Base-by-base conservation (phyloP, 179 eudicot species). In the Gypsophila paniculata region DNA sequence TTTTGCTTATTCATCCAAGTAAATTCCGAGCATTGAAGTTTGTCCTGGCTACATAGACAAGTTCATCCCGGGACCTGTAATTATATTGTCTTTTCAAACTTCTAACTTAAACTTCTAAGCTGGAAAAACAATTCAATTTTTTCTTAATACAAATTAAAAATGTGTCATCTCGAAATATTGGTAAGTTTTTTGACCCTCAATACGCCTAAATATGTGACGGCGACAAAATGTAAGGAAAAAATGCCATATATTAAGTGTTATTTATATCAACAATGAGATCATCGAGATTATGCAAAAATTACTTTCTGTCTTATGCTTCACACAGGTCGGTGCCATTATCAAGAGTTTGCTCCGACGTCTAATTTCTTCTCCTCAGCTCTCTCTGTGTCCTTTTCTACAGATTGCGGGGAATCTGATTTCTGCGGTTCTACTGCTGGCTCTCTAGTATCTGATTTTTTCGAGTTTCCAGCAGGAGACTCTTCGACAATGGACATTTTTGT, bases 351-450 rank as follows among this genome's bases (percentile, higher is more conserved):
- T 29, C 34, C 34, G 34, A 4, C 34, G 34, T 29, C 34, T 29
- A 29, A 29, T 29, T 29, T 29, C 34, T 29, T 29, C 34, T 29
- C 34, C 34, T 1, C 34, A 29, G 4, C 34, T 29, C 4, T 29
- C 34, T 42, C 46, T 42, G 46, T 9, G 8, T 42, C 10, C 6
- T 42, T 7, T 32, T 39, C 63, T 2, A 10, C 39, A 38, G 70
- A 64, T 13, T 38, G 44, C 36, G 63, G 39, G 8, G 71, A 64
- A 32, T 52, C 76, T 65, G 68, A 65, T 65, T 53, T 73, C 69
- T 52, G 22, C 53, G n/a, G 19, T 25, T 32, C 76, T 73, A 18
- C 58, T 74, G 46, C 68, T 0, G 54, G 60, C 34, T 57, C 76
- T 64, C 21, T 6, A 10, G 65, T 18, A 38, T 59, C 77, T 74